Evolutionary conservation across 2,329 filamentous ascomycete genomes (phyloP), one percentile per base, ranked within the genome.

Genomic region (Chrysoporthe austroafricana): DNA sequence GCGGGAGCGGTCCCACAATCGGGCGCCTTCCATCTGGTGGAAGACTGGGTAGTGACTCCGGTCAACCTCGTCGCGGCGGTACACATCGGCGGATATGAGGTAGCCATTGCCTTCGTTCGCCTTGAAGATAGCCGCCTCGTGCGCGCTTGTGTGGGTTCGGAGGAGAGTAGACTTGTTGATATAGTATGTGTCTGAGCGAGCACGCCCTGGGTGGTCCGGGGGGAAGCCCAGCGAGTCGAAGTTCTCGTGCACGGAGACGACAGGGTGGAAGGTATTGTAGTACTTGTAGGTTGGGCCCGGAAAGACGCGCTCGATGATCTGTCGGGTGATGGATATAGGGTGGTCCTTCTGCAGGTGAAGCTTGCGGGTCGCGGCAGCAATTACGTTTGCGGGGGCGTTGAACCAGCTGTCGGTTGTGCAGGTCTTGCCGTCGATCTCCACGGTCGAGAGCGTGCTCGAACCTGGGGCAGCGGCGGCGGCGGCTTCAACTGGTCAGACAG

Each of bases 141-240:
- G 96, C 0, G 96, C 96, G 72, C 92, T 96, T 2, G 95, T 98
- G 78, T 99, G 96, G 0, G 96, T 99, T 66, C 96, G 88, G 54
- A 99, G 82, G 1, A 99, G 89, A 0, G 92, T 97, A 63, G 88
- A 81, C 72, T 90, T 83, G 80, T 97, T 97, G 75, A 99, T 81
- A 79, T 99, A 99, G 83, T 98, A 99, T 0, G 96, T 98, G 80
- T 99, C 96, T 16, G 92, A 95, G 72, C 88, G 88, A 72, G 88
- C 92, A 62, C 96, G 90, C 69, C 96, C 96, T 4, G 94, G 92
- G 74, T 99, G 96, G 77, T 97, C 91, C 7, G 84, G 75, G 0
- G 94, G 91, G 76, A 99, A 98, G 57, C 94, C 94, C 8, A 99
- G 84, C n/a, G 94, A 96, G 80, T 99, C 96, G 77, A 99, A 99